Conservation (phyloP, 148 eudicot species). For the Cornus controversa region DNA sequence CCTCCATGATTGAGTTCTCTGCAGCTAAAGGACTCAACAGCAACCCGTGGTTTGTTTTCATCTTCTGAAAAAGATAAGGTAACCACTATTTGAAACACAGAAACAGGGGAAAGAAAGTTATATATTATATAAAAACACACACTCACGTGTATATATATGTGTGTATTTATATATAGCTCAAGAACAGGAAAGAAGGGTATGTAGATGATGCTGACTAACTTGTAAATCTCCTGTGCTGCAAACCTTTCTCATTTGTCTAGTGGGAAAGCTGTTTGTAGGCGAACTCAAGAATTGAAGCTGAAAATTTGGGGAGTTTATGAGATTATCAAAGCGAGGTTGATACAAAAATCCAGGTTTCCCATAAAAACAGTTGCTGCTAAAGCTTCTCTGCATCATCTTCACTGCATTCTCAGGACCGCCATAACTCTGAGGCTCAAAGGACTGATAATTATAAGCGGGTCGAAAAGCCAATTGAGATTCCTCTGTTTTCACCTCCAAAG, state of each 20-base stretch:
- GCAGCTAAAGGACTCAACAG: conserved; percentile 50
- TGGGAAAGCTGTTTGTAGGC: conserved; percentile 29
- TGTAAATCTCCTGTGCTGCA: conserved; percentile 92
- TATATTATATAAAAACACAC: no score
- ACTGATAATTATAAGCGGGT: conserved; percentile 19
- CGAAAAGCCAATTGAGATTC: conserved; percentile 44
- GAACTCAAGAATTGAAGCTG: conserved; percentile 25
- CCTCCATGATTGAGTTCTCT: conserved; percentile 54
- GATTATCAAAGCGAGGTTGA: conserved; percentile 45
- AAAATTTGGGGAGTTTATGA: conserved; percentile 37
- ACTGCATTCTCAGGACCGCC: conserved; percentile 32
- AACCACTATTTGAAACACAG: neutral
- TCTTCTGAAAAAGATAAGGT: conserved; percentile 15
- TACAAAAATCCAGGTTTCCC: conserved; percentile 31
- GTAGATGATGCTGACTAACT: conserved; percentile 30
- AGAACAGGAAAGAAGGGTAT: no score
- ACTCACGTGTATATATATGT: no score
- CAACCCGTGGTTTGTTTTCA: conserved; percentile 26
- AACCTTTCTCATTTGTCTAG: conserved; percentile 64
- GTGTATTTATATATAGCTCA: neutral
- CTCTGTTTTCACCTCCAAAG: conserved; percentile 55
- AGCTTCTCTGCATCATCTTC: conserved; percentile 56
- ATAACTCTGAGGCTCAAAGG: conserved; percentile 24
- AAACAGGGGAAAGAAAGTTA: neutral
- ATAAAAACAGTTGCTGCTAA: conserved; percentile 51